Base-by-base conservation (phyloP, 805 yeast species). In the Yarrowia hollandica region DNA sequence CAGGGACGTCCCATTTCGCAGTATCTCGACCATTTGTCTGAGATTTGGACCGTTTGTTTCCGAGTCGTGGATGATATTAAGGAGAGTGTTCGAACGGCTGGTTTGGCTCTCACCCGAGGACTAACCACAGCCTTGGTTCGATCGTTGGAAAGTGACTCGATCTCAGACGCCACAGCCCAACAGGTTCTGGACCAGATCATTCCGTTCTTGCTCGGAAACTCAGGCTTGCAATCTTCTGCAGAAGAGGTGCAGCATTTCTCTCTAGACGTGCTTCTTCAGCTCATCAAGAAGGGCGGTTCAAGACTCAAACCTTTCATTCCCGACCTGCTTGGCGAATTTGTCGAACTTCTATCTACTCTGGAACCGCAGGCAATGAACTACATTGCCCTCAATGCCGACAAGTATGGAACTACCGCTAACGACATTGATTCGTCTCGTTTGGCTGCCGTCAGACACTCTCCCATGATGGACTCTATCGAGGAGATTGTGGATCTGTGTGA, bases 341-440 rank as follows among this genome's bases (percentile, higher is more conserved):
- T 87, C 5, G 72, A 79, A 6, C 74, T 90, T 61, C 82, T 92
- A 82, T 88, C 97, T 0, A 85, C 94, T 0, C 76, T 92, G 38
- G 99, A 94, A 67, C 98, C 98, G 0, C 96, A 91, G 68, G 82
- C 87, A 1, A 79, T 89, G 62, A 92, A 94, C 67, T 92, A 90
- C 66, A 72, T 92, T 60, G 83, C 94, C 0, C 75, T 92, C 62
- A 91, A 94, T 72, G 96, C 97, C 0, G 91, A 83, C 61, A 92
- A 90, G 69, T 90, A 86, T 68, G 90, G 90, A 39, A 69, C 90
- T 61, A 83, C 82, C 55, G 75, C 83, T 7, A 80, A 81, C 60
- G 88, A 83, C 35, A 82, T 92, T 61, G 97, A 94, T 70, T 82
- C 88, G 0, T 83, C 83, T 55, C 78, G 98, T 66, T 73, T 85